Conservation (phyloP, 73 alveolate species). For the Paraurostyla sp. region DNA sequence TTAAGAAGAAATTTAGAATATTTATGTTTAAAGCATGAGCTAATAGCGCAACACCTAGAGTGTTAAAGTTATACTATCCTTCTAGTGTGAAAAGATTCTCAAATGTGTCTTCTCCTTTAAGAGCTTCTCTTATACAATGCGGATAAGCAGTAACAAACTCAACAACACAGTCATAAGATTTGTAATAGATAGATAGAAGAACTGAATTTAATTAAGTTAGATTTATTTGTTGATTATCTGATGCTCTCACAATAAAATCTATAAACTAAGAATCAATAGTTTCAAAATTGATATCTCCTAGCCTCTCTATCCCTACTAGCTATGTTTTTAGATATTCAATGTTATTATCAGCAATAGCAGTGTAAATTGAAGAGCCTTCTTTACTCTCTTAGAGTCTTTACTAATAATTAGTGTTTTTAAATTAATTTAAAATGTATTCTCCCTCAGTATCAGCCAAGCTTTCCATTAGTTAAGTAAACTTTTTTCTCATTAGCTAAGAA, state of each 20-base stretch:
- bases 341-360: neutral
- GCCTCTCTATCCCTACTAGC: neutral
- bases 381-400: neutral
- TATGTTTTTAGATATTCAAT: neutral
- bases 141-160: neutral
- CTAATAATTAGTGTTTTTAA: neutral
- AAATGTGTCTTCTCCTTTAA: slow-evolving; percentile 23
- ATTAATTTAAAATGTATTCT: neutral
- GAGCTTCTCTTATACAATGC: neutral
- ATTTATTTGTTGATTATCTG: neutral
- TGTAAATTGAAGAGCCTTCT: neutral
- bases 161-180: neutral
- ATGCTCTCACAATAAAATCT: no score
- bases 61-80: neutral
- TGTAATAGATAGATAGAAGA: neutral
- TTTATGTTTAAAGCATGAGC: neutral
- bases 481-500: slow-evolving; percentile 19
- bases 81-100: neutral
- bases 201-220: neutral
- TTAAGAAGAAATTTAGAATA: neutral
- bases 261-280: no score
- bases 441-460: neutral
- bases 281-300: neutral
- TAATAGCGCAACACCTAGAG: slow-evolving; percentile 19
- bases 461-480: neutral